Conservation (phyloP, 495 filamentous ascomycete species). For the Melanomma pulvis-pyrius region DNA sequence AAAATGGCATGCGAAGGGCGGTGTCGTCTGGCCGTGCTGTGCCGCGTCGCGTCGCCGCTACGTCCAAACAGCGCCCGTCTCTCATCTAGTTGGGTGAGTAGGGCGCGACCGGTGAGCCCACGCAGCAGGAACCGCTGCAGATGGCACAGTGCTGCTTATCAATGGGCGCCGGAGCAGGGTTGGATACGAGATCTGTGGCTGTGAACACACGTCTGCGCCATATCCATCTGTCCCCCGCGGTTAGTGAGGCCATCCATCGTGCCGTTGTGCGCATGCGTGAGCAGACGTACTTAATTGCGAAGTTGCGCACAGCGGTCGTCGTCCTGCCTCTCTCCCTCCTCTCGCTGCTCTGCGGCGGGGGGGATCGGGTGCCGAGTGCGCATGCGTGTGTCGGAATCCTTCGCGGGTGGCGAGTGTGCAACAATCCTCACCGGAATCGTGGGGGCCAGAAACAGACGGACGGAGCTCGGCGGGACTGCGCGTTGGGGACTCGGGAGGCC, state of each 20-base stretch:
- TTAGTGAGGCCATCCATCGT: neutral
- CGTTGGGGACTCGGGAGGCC: neutral
- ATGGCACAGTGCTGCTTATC: neutral
- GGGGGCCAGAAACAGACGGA: slow-evolving; percentile 12
- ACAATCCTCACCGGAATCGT: slow-evolving; percentile 17
- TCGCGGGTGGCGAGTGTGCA: slow-evolving; percentile 12
- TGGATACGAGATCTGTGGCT: slow-evolving; percentile 13
- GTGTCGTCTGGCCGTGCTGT: slow-evolving; percentile 3
- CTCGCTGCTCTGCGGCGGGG: neutral
- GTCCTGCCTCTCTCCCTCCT: too few species aligned
- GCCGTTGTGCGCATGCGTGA: neutral
- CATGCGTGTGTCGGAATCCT: neutral
- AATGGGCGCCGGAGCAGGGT: slow-evolving; percentile 3
- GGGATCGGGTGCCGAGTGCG: neutral
- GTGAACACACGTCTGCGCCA: neutral
- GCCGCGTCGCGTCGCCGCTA: neutral
- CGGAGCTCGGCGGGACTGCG: neutral
- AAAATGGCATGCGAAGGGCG: slow-evolving; percentile 21
- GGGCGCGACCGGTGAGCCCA: slow-evolving; percentile 13
- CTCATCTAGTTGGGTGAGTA: neutral
- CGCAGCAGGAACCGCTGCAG: slow-evolving; percentile 2
- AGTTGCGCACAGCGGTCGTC: slow-evolving; percentile 1
- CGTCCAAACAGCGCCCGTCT: slow-evolving; percentile 2
- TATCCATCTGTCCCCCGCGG: neutral
- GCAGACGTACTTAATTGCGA: neutral